Base-by-base conservation (phyloP, 2,329 filamentous ascomycete genomes). In the Cadophora gregata region DNA sequence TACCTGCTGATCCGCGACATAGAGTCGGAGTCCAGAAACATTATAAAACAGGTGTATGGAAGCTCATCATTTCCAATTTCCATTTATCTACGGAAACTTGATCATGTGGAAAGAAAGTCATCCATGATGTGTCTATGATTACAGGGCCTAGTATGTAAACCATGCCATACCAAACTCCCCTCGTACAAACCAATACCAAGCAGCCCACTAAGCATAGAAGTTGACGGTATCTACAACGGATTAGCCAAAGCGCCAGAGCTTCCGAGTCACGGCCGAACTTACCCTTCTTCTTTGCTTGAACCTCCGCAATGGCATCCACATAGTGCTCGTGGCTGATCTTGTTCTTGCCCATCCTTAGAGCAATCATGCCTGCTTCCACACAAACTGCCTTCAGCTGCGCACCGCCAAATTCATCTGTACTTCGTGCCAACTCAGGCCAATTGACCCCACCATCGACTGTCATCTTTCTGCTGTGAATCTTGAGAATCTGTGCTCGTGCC, bases 311-410 rank as follows among this genome's bases (percentile, higher is more conserved):
- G 68, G 96, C 96, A 84, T 99, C 96, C 60, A 99, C 96, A 78
- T 98, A 99, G 81, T 99, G 93, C 83, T 99, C 96, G 79, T 99
- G 96, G 67, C 91, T 92, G 77, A 99, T 96, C 86, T 97, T 97
- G 81, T 90, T 93, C 85, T 97, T 94, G 69, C 96, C 96, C 79
- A 90, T 93, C 74, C 96, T 88, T 77, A 99, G 84, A 31, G 96
- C 96, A 81, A 99, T 99, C 96, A 99, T 99, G 78, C 96, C 96
- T 61, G 96, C 96, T 83, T 99, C 96, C 29, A 99, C 96, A 79
- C 96, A 99, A 25, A 99, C 96, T 51, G 96, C 96, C 86, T 99
- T 99, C 74, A 99, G 83, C 88, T 97, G 95, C 68, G 96, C 96
- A 78, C 96, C 96, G 67, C 96, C 96, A 79, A 99, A 99, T 81